Percentiles rank a stretch among this genome's conserved stretches.
These are phyloP conservation scores for Cryptosporidium bovis DNA, from an alignment of 169 alveolate species.

Conservation along the genomic window DNA sequence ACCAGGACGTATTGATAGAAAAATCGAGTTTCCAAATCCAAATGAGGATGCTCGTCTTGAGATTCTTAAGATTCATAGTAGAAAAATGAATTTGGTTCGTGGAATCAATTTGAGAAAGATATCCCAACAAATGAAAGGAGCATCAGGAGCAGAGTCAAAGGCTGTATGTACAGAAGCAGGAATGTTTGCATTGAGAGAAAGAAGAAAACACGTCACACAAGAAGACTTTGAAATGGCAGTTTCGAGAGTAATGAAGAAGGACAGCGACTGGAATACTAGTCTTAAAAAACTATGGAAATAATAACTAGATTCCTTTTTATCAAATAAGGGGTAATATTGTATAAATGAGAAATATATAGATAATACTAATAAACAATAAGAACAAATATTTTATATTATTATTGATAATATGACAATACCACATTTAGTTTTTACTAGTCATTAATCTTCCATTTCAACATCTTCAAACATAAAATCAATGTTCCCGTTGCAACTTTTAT, in stretches of 20 bases:
- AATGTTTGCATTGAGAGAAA: conserved; percentile 98
- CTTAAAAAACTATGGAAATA: conserved; percentile 90
- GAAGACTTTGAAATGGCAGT: conserved; percentile 98
- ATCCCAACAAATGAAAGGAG: conserved; percentile 94
- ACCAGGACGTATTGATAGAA: conserved; percentile 96
- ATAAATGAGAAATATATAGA: neutral
- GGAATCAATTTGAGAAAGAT: conserved; percentile 95
- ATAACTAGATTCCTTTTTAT: neutral
- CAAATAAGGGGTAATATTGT: too few species aligned
- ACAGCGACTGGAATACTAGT: conserved; percentile 91
- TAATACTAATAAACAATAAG: neutral
- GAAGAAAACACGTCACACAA: conserved; percentile 98
- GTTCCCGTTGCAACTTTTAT: neutral
- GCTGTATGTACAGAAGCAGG: conserved; percentile 99
- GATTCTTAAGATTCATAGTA: conserved; percentile 95
- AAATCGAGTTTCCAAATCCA: conserved; percentile 92
- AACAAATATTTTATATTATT: neutral
- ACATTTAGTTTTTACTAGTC: neutral
- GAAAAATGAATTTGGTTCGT: conserved; percentile 96
- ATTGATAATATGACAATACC: neutral
- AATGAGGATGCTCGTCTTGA: conserved; percentile 93
- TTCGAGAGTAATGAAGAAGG: conserved; percentile 95
- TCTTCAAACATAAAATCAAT: conserved; percentile 19
- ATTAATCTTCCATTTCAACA: conserved; percentile 4
- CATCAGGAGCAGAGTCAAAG: conserved; percentile 98